Conservation (phyloP, 2,329 filamentous ascomycete species). For the Colletotrichum tanaceti region DNA sequence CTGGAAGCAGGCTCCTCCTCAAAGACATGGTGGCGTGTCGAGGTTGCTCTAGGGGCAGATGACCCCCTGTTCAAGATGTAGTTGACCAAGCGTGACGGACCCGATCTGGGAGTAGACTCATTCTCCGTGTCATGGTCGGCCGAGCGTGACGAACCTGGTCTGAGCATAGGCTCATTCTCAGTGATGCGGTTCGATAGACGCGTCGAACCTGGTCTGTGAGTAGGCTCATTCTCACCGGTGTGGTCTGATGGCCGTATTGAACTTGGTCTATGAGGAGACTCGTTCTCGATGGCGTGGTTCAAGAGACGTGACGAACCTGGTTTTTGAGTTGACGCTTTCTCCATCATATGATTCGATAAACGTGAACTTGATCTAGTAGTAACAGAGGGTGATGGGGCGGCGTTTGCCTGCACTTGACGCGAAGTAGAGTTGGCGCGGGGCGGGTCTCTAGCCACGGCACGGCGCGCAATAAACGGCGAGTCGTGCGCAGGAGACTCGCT, state of each 20-base stretch:
- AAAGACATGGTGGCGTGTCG: neutral
- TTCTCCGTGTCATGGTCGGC: neutral
- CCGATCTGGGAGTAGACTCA: no score
- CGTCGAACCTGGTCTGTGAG: no score
- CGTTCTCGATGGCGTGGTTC: neutral
- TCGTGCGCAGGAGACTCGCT: conserved; percentile 4
- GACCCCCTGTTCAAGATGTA: neutral
- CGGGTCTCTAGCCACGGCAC: neutral
- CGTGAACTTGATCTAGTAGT: conserved; percentile 4
- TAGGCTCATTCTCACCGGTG: neutral
- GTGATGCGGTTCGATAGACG: neutral
- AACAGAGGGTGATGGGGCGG: neutral
- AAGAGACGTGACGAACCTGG: neutral
- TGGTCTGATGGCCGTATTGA: neutral
- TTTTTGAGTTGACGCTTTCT: neutral
- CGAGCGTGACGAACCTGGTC: neutral
- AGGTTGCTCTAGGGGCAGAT: neutral
- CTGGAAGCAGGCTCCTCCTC: neutral
- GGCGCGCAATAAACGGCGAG: neutral
- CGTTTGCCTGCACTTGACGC: neutral
- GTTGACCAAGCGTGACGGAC: neutral
- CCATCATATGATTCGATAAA: neutral
- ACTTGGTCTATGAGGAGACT: neutral
- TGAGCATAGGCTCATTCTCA: neutral
- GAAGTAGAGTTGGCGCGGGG: neutral